These are phyloP conservation scores for Vicia faba DNA, from an alignment of 306 rosid species.

Conservation along the genomic window DNA sequence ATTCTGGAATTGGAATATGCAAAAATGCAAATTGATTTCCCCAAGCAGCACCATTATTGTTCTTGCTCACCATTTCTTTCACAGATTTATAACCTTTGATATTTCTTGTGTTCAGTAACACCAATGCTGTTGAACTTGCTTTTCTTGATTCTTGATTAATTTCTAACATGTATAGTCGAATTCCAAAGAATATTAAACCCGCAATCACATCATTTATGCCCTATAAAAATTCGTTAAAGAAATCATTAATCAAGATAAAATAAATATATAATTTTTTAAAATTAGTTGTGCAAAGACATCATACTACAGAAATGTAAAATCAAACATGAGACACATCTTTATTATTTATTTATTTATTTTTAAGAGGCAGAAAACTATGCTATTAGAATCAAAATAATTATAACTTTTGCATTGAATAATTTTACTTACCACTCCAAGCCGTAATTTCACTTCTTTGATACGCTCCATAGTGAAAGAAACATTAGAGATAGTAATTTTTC, in stretches of 20 bases:
- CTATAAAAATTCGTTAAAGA: conserved; percentile 7
- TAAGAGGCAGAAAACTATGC: too few relatives aligned
- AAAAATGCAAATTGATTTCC: conserved; percentile 55
- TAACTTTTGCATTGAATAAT: too few relatives aligned
- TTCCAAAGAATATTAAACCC: conserved; percentile 50
- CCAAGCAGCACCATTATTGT: conserved; percentile 41
- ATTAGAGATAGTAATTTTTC: conserved; percentile 38
- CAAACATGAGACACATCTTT: too few relatives aligned
- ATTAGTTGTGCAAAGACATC: too few relatives aligned
- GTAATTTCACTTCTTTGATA: conserved; percentile 39
- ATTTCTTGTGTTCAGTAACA: conserved; percentile 46
- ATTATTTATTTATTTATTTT: too few relatives aligned
- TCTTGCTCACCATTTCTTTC: conserved; percentile 51
- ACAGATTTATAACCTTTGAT: conserved; percentile 46
- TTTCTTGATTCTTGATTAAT: conserved; percentile 34
- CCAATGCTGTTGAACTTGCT: conserved; percentile 45
- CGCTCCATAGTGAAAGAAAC: conserved; percentile 41
- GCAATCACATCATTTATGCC: conserved; percentile 53
- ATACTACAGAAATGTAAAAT: too few relatives aligned
- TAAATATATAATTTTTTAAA: too few relatives aligned
- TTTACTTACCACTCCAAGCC: conserved; percentile 57
- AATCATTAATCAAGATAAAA: neutral
- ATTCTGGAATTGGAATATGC: conserved; percentile 50
- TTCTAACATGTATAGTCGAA: conserved; percentile 55
- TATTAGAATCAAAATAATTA: too few relatives aligned